Evolutionary conservation across 495 filamentous ascomycete genomes (phyloP).

Genomic region (Filosporella fistucella): DNA sequence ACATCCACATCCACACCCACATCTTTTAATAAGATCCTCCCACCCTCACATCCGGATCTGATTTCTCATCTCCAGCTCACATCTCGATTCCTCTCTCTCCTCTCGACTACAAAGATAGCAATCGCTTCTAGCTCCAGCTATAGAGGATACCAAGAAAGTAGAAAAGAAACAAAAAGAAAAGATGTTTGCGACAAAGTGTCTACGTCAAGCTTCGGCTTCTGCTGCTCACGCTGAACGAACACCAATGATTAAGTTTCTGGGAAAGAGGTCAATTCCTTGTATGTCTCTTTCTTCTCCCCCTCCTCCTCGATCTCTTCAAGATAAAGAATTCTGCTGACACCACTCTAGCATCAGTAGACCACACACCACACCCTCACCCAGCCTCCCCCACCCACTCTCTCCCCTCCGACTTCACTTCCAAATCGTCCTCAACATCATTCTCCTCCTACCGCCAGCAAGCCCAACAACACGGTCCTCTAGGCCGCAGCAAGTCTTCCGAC

Average conservation of each 20-base stretch:
- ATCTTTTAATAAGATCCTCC: not conserved
- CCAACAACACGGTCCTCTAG: constrained; percentile 88
- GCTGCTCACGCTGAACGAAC: constrained; percentile 59
- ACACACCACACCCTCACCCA: constrained; percentile 58
- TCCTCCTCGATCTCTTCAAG: constrained; percentile 1
- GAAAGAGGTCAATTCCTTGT: constrained; percentile 81
- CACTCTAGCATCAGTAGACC: constrained; percentile 60
- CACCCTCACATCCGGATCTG: not conserved
- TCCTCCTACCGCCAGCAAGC: constrained; percentile 88
- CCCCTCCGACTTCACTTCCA: constrained; percentile 25
- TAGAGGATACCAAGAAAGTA: too few species aligned
- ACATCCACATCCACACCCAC: not conserved
- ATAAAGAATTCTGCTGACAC: constrained; percentile 12
- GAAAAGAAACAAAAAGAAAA: too few species aligned
- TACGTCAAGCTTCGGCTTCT: constrained; percentile 64
- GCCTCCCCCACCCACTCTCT: constrained; percentile 40
- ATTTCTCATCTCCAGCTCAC: not conserved
- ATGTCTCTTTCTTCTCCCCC: constrained; percentile 29
- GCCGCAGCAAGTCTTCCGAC: constrained; percentile 42
- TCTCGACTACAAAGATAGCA: not conserved
- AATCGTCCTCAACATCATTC: constrained; percentile 70
- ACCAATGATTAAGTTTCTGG: constrained; percentile 87
- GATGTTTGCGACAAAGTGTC: constrained; percentile 60
- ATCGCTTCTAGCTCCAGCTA: too few species aligned
- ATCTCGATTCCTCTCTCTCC: not conserved